These are phyloP conservation scores for Pogostemon cablin DNA, from an alignment of 257 asterid species.

Conservation along the genomic window DNA sequence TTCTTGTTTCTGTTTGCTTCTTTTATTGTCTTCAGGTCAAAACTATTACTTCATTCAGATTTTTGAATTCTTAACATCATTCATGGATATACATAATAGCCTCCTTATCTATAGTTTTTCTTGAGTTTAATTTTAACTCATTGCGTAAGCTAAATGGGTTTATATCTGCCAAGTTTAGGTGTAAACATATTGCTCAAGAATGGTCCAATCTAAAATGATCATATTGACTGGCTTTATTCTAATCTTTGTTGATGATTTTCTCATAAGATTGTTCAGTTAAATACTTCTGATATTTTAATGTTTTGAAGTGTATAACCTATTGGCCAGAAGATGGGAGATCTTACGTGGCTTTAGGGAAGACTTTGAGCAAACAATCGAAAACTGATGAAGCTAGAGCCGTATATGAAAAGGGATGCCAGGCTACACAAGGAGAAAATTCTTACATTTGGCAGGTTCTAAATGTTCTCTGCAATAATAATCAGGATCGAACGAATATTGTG, in stretches of 20 bases:
- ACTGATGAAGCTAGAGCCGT: conserved; percentile 79
- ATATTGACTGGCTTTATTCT: not conserved
- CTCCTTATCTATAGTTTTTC: not conserved
- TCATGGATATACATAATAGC: not conserved
- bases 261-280: not conserved
- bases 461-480: not conserved
- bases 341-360: conserved; percentile 84
- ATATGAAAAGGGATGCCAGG: conserved; percentile 94
- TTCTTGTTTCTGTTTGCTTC: not conserved
- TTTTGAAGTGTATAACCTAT: conserved; percentile 72
- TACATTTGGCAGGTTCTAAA: conserved; percentile 90
- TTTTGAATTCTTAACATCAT: not conserved
- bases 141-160: not conserved
- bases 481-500: too few relatives aligned
- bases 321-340: conserved; percentile 99
- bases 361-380: conserved; percentile 71
- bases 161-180: conserved; percentile 31
- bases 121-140: not conserved
- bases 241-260: not conserved
- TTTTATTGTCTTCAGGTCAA: not conserved
- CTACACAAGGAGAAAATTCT: conserved; percentile 97
- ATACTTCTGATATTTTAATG: conserved; percentile 27
- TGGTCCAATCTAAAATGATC: not conserved
- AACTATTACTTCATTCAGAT: not conserved
- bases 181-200: conserved; percentile 59